Evolutionary conservation across 140 eudicot species (phyloP), one percentile per base, ranked within the genome.

Genomic region (Stevia rebaudiana): DNA sequence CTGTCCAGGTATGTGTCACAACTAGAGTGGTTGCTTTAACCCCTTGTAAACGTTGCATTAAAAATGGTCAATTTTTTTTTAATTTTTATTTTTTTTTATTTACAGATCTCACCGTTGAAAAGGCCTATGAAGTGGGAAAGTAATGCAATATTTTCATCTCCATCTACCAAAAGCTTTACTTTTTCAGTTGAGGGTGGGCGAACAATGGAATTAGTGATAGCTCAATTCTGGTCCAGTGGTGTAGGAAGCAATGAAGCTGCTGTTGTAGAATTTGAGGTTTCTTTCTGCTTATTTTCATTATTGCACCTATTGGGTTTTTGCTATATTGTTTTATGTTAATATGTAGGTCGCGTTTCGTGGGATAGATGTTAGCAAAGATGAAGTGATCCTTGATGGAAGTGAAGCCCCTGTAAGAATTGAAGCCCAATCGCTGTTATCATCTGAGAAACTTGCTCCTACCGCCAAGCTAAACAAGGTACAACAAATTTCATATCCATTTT

Each of bases 181-280:
- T 88, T 94, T 72, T 61, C 76, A 7, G 99, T 94, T 36, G 88
- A 85, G 86, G 88, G 94, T 64, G 95, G 97, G 24, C 77, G 77
- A 17, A 94, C 99, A 44, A 85, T 94, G 83, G 99, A 94, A 75
- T 74, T 94, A 52, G 97, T 91, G 55, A 76, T 94, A 63, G 84
- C 99, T 56, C 99, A 94, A 66, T 94, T 85, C 71, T 94, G 99
- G 99, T 94, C 99, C 17, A 94, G 99, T 73, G 99, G 97, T 49
- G 58, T 82, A 42, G 99, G 99, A 79, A 85, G 90, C 70, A 83
- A 81, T 57, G 99, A 88, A 78, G 68, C 78, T 47, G 84, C 95
- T n/a, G 67, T 54, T 35, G 97, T 88, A 18, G 97, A 94, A 74
- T 76, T 94, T 69, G 99, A 94, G 95, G 98, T 91, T 56, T 75